phyloP scores from a whole-genome alignment of 176 grass and related monocot species.

The Panicum miliaceum region DNA sequence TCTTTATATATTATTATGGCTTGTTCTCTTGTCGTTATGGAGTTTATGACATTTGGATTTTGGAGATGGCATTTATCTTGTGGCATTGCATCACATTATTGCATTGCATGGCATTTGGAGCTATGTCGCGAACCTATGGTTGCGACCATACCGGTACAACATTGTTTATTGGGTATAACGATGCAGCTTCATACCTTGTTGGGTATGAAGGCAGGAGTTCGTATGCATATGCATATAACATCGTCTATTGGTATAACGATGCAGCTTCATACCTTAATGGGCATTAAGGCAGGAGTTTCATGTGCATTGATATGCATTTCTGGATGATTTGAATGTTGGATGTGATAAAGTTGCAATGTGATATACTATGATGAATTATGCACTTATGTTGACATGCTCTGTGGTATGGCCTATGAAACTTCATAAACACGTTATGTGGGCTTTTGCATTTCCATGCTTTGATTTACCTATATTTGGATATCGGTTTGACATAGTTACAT shows the following conservation, averaged over 20 bases:
- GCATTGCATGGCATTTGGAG: neutral
- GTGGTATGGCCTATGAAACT: neutral
- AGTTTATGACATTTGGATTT: too few relatives aligned
- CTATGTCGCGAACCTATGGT: neutral
- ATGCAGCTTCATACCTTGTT: too few relatives aligned
- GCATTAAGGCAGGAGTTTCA: neutral
- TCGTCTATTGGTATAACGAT: neutral
- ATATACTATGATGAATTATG: too few relatives aligned
- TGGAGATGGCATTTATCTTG: neutral
- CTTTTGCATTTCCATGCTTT: neutral
- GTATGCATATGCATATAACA: too few relatives aligned
- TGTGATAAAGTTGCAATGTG: neutral
- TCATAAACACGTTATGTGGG: too few relatives aligned
- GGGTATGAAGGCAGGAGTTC: too few relatives aligned
- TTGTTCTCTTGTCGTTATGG: too few relatives aligned
- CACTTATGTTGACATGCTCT: neutral
- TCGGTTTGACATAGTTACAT: neutral
- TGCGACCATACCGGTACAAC: neutral
- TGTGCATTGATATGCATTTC: neutral
- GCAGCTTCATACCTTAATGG: neutral
- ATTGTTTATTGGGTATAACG: neutral
- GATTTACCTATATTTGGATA: neutral
- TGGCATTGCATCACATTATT: too few relatives aligned
- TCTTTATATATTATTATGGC: too few relatives aligned
- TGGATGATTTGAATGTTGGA: neutral